Conservation (phyloP, 2,329 filamentous ascomycete species). For the Claviceps digitariae region DNA sequence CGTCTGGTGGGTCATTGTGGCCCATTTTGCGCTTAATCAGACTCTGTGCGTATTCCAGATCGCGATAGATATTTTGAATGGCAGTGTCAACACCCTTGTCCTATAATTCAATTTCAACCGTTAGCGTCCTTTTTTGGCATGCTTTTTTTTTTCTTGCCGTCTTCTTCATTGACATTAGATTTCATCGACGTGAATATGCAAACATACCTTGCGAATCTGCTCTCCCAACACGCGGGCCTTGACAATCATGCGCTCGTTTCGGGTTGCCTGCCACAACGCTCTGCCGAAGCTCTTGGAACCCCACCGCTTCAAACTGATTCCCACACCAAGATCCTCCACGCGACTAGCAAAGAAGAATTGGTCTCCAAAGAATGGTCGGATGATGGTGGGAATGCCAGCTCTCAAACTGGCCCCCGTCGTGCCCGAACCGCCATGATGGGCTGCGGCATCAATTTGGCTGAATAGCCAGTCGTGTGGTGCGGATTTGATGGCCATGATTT, state of each 20-base stretch:
- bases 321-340: constrained; percentile 87
- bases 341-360: constrained; percentile 91
- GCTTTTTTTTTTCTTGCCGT: neutral
- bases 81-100: constrained; percentile 84
- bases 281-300: constrained; percentile 75
- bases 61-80: constrained; percentile 86
- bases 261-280: constrained; percentile 81
- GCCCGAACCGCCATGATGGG: constrained; percentile 87
- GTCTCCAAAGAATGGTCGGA: constrained; percentile 95
- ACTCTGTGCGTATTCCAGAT: constrained; percentile 81
- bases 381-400: constrained; percentile 83
- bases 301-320: constrained; percentile 77
- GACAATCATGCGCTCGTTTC: constrained; percentile 79
- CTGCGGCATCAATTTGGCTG: constrained; percentile 80
- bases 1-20: constrained; percentile 30
- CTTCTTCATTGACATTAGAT: neutral
- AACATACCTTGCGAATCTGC: constrained; percentile 68
- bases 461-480: constrained; percentile 98
- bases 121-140: neutral
- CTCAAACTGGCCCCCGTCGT: constrained; percentile 89
- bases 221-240: constrained; percentile 75
- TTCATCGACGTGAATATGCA: neutral
- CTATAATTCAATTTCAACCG: constrained; percentile 26
- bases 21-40: constrained; percentile 56
- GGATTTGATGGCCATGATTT: constrained; percentile 78